Evolutionary conservation across 768 basidiomycete species (phyloP).

Genomic region (Inosperma sp.): DNA sequence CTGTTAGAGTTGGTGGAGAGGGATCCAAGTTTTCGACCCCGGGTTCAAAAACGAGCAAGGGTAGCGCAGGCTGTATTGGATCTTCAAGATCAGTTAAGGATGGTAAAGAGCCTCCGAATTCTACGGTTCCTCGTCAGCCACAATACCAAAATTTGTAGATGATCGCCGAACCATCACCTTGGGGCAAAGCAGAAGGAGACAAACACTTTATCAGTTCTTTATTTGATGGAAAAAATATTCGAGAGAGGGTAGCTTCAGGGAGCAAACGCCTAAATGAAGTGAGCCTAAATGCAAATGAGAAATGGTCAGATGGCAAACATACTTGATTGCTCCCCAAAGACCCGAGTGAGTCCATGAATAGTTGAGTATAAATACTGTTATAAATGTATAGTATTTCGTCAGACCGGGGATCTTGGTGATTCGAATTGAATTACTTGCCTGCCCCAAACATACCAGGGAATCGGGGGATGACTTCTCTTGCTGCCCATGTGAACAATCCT

Average conservation of each 20-base stretch:
- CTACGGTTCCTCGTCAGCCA: constrained; percentile 35
- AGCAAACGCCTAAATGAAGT: constrained; percentile 48
- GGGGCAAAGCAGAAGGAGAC: constrained; percentile 47
- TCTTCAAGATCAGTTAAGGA: constrained; percentile 46
- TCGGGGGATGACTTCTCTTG: constrained; percentile 61
- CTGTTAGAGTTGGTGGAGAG: background rate
- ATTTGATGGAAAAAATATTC: constrained; percentile 61
- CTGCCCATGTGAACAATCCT: constrained; percentile 59
- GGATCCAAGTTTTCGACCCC: background rate
- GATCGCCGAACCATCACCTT: constrained; percentile 39
- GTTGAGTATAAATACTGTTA: constrained; percentile 63
- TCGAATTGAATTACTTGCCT: constrained; percentile 36
- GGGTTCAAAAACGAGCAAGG: background rate
- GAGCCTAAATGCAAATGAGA: constrained; percentile 10
- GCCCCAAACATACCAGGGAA: constrained; percentile 76
- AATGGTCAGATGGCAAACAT: constrained; percentile 21
- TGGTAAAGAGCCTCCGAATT: constrained; percentile 63
- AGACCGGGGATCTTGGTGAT: background rate
- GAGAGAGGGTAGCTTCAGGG: constrained; percentile 53
- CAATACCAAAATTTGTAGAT: constrained; percentile 8
- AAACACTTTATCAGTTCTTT: constrained; percentile 55
- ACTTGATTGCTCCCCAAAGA: constrained; percentile 66
- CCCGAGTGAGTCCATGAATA: constrained; percentile 71
- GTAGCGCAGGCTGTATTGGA: constrained; percentile 35
- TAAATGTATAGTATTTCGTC: background rate